phyloP scores from a whole-genome alignment of 352 stramenopile species.

The Pythium rhizo-oryzae region DNA sequence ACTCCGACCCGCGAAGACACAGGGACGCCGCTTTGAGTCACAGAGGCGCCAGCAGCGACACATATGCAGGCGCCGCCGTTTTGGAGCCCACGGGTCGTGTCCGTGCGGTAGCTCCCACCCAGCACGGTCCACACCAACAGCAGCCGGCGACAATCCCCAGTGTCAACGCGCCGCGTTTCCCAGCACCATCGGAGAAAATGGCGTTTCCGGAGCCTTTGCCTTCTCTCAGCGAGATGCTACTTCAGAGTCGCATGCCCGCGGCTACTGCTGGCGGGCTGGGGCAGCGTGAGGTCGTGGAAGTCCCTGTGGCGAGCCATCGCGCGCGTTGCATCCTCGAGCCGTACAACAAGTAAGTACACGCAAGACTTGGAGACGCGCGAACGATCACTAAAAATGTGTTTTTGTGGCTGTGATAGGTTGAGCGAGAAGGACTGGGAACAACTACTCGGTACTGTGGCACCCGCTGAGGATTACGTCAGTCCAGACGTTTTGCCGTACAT shows the following conservation, averaged over 20 bases:
- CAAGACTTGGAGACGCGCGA: background rate
- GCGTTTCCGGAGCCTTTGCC: constrained; percentile 13
- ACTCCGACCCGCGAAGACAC: background rate
- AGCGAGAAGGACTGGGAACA: constrained; percentile 55
- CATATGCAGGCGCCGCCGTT: background rate
- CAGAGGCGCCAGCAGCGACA: background rate
- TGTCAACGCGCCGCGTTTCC: background rate
- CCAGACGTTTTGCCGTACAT: constrained; percentile 62
- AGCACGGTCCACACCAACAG: background rate
- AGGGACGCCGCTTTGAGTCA: background rate
- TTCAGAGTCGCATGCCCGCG: constrained; percentile 4
- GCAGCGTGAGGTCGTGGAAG: too few relatives aligned
- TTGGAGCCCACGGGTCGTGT: background rate
- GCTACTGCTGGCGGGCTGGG: background rate
- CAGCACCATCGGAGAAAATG: background rate
- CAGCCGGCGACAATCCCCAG: too few relatives aligned
- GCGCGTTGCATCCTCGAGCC: background rate
- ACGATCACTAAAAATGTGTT: background rate
- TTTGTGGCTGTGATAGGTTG: constrained; percentile 20
- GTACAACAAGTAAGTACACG: background rate
- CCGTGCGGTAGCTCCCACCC: too few relatives aligned
- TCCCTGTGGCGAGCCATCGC: too few relatives aligned
- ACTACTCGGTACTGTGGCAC: constrained; percentile 44
- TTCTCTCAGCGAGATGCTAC: constrained; percentile 17
- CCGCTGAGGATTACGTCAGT: constrained; percentile 60